Conservation (phyloP, 768 basidiomycete genomes). For the Termitomyces sp. region DNA sequence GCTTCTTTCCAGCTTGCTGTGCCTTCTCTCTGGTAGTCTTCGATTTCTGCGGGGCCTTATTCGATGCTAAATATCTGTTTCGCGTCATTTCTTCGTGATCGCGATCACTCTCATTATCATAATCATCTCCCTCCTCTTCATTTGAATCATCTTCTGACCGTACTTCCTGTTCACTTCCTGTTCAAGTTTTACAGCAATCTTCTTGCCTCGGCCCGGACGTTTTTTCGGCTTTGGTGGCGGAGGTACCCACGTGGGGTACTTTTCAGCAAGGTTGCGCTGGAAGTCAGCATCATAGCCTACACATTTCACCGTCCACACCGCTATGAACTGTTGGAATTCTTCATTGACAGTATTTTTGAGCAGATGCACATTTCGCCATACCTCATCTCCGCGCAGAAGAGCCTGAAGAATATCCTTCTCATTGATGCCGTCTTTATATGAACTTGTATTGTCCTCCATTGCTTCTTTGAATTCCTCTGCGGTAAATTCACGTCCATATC, state of each 20-base stretch:
- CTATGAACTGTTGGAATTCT: slow-evolving; percentile 18
- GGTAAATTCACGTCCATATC: slow-evolving; percentile 19
- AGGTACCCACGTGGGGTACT: slow-evolving; percentile 13
- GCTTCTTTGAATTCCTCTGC: slow-evolving; percentile 16
- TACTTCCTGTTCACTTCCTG: too few species aligned
- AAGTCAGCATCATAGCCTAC: slow-evolving; percentile 32
- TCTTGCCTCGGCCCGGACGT: neutral
- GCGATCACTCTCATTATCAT: neutral
- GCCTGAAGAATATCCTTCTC: slow-evolving; percentile 21
- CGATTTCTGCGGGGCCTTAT: neutral
- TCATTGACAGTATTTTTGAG: neutral
- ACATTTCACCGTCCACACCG: slow-evolving; percentile 34
- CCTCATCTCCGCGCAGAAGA: slow-evolving; percentile 25
- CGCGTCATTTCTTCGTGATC: neutral
- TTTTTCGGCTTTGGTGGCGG: neutral
- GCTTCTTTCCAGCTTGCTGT: neutral
- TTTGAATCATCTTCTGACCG: neutral
- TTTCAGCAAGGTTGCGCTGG: slow-evolving; percentile 24
- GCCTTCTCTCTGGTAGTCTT: neutral
- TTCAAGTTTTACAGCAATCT: too few species aligned
- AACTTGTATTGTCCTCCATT: neutral
- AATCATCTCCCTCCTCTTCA: neutral
- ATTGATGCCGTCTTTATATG: slow-evolving; percentile 12
- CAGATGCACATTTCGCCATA: slow-evolving; percentile 4
- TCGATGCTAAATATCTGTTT: neutral